phyloP scores from a whole-genome alignment of 352 stramenopile species.

The Pythium brassicae region DNA sequence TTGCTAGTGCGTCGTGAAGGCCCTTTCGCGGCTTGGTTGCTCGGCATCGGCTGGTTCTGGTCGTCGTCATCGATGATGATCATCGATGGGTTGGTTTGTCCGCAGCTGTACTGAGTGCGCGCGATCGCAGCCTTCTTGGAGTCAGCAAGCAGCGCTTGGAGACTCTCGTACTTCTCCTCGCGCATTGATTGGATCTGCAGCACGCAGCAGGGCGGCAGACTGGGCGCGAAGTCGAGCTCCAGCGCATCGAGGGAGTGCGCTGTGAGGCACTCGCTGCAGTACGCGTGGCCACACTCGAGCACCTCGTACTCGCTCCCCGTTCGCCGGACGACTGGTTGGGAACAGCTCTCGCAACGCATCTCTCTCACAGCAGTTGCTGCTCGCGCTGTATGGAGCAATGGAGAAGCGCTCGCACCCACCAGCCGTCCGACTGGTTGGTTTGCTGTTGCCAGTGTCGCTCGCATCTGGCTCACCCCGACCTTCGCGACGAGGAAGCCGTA shows the following conservation, averaged over 20 bases:
- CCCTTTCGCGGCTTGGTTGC: not conserved
- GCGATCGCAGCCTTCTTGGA: not conserved
- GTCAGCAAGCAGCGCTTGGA: not conserved
- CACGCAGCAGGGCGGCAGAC: not conserved
- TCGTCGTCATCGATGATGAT: slow-evolving; percentile 9
- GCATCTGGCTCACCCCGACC: not conserved
- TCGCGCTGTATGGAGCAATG: not conserved
- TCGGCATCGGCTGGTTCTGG: not conserved
- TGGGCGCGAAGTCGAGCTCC: not conserved
- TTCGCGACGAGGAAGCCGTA: slow-evolving; percentile 30
- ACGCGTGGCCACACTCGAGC: slow-evolving; percentile 17
- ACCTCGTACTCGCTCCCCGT: not conserved
- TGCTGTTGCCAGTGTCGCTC: not conserved
- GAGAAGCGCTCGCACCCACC: not conserved
- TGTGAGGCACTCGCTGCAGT: not conserved
- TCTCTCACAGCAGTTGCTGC: not conserved
- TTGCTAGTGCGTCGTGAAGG: not conserved
- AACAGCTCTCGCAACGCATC: slow-evolving; percentile 12
- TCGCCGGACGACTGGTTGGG: not conserved
- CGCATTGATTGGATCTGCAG: not conserved
- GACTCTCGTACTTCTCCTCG: not conserved
- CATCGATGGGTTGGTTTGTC: not conserved
- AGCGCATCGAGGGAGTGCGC: not conserved
- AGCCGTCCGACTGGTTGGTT: not conserved
- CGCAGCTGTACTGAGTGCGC: not conserved